Conservation (phyloP, 2,329 filamentous ascomycete genomes). For the Sporothrix humicola region DNA sequence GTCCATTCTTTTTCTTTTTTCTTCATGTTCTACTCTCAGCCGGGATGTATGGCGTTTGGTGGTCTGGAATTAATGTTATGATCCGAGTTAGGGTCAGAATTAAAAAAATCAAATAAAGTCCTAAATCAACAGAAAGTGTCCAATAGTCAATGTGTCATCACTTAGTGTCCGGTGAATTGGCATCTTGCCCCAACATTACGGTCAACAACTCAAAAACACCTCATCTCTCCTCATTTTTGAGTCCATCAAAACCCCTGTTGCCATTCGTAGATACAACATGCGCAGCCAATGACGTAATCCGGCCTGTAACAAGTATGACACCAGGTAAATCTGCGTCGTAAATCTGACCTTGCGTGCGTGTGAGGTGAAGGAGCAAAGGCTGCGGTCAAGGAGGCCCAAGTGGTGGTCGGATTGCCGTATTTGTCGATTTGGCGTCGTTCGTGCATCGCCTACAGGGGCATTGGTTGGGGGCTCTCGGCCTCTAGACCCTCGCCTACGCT, state of each 20-base stretch:
- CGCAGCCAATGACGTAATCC: slow-evolving; percentile 28
- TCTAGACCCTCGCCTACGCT: slow-evolving; percentile 14
- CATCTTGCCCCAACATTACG: too few relatives aligned
- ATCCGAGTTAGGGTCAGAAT: neutral
- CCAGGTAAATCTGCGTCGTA: slow-evolving; percentile 1
- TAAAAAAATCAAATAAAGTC: neutral
- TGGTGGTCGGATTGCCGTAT: neutral
- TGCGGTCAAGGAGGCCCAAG: neutral
- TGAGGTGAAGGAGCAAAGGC: too few relatives aligned
- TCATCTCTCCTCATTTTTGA: neutral
- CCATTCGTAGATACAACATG: neutral
- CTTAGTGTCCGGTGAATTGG: too few relatives aligned
- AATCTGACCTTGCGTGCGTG: too few relatives aligned
- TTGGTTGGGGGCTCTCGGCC: neutral
- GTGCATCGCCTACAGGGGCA: neutral
- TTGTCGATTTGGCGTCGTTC: neutral
- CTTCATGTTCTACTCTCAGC: neutral
- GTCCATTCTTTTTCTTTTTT: neutral
- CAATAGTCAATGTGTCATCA: too few relatives aligned
- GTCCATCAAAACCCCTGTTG: too few relatives aligned
- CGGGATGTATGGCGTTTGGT: slow-evolving; percentile 11
- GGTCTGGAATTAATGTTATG: neutral
- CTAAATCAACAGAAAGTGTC: too few relatives aligned
- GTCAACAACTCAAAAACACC: slow-evolving; percentile 2
- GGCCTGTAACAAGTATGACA: slow-evolving; percentile 21